Base-by-base conservation (phyloP, 2,329 filamentous ascomycete species). In the Aureobasidium lini region DNA sequence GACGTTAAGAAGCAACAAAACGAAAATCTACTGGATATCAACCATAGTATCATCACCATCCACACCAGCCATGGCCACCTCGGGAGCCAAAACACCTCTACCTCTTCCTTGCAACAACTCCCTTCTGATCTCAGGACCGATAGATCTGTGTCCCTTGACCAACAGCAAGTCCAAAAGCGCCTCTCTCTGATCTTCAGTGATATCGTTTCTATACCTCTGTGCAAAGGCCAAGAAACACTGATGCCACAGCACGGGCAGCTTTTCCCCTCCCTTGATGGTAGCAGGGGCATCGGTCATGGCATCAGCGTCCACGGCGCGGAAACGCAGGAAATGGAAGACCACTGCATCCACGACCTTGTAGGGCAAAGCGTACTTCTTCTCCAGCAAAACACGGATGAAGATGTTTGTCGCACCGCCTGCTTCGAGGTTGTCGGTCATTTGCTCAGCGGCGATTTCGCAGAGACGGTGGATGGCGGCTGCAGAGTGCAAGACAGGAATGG, bases 281-380 rank as follows among this genome's bases (percentile, higher is more conserved):
- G 62, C 52, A 0, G 64, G 69, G 15, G 71, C 72, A n/a, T 77
- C 77, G 9, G 79, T 73, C 31, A 75, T 76, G 59, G 87, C 85
- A 34, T 82, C 78, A 4, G 71, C 16, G 81, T 79, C 2, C 29
- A 84, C 81, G 57, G 83, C 88, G 36, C 89, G 83, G 78, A 96
- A 96, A 15, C 94, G 87, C 63, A 97, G 74, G 74, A 99, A 99
- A 74, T 99, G 93, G 77, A 97, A 97, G 9, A 99, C 94, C 1
- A 97, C 79, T 1, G 91, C 87, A 67, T 99, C 94, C 52, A 99
- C 86, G 57, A 96, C 93, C 74, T 95, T 93, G 77, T 89, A 96
- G 0, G 93, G 94, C 10, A 99, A 79, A 0, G 94, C 94, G 67
- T 99, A 97, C 71, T 95, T 95, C 82, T 99, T 99, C 75, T 96